Evolutionary conservation across 2,329 filamentous ascomycete species (phyloP).

Genomic region (Xylaria sp.): DNA sequence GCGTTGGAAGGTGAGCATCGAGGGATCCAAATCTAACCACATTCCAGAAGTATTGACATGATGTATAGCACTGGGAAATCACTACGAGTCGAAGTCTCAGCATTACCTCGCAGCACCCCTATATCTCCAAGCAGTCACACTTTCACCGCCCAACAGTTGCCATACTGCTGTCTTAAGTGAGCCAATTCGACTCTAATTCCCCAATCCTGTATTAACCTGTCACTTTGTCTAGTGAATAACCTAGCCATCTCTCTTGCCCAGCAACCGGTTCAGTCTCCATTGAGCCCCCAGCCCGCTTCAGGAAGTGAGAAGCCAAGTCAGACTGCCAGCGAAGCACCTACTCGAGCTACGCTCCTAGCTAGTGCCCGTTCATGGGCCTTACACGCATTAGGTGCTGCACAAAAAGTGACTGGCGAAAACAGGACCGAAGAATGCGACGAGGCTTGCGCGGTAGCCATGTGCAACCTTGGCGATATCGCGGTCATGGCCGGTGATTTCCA

Average conservation of each 20-base stretch:
- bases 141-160: constrained; percentile 73
- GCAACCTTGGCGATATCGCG: constrained; percentile 87
- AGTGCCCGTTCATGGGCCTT: constrained; percentile 82
- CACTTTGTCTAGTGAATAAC: constrained; percentile 75
- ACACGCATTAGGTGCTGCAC: constrained; percentile 77
- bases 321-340: constrained; percentile 52
- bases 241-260: constrained; percentile 79
- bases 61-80: constrained; percentile 73
- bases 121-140: constrained; percentile 83
- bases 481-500: constrained; percentile 74
- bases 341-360: constrained; percentile 71
- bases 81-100: constrained; percentile 78
- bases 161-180: constrained; percentile 82
- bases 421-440: constrained; percentile 83
- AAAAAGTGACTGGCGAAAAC: constrained; percentile 71
- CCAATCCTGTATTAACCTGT: constrained; percentile 42
- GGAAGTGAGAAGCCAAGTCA: constrained; percentile 43
- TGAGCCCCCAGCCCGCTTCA: constrained; percentile 49
- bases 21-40: not conserved
- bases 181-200: constrained; percentile 45
- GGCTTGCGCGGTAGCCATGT: constrained; percentile 84
- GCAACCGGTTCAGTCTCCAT: constrained; percentile 60
- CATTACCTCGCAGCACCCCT: constrained; percentile 86
- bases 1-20: constrained; percentile 70
- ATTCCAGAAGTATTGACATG: constrained; percentile 43